Evolutionary conservation across 352 stramenopile species (phyloP).

Genomic region (Globisporangium splendens): DNA sequence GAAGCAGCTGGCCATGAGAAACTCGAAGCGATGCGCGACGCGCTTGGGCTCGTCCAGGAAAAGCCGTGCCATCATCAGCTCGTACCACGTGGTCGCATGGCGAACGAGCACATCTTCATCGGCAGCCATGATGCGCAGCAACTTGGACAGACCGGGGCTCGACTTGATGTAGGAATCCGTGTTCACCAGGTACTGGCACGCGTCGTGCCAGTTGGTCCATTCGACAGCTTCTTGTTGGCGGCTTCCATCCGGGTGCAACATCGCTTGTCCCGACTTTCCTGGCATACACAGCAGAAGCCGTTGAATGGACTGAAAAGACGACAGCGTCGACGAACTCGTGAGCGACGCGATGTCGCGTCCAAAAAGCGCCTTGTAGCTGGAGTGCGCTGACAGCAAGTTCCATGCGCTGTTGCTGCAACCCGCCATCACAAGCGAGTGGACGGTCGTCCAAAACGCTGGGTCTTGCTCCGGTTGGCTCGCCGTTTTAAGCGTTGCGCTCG

Average conservation of each 20-base stretch:
- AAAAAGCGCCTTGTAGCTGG: conserved; percentile 49
- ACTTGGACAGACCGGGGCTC: conserved; percentile 36
- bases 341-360: conserved; percentile 34
- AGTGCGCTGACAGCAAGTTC: conserved; percentile 57
- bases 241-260: conserved; percentile 7
- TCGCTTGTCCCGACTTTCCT: conserved; percentile 17
- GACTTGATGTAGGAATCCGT: conserved; percentile 50
- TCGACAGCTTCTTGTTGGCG: conserved; percentile 19
- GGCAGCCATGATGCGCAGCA: conserved; percentile 56
- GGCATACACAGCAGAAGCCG: conserved; percentile 72
- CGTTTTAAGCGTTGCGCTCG: conserved; percentile 41
- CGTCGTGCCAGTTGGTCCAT: conserved; percentile 69
- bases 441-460: conserved; percentile 55
- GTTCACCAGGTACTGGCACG: conserved; percentile 52
- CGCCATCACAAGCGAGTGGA: conserved; percentile 51
- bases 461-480: conserved; percentile 37
- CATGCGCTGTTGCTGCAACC: conserved; percentile 51
- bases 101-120: conserved; percentile 40
- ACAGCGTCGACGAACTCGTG: conserved; percentile 35
- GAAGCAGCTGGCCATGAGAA: conserved; percentile 77
- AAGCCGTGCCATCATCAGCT: conserved; percentile 77
- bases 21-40: conserved; percentile 71
- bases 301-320: conserved; percentile 56
- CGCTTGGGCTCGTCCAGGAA: conserved; percentile 75
- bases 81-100: conserved; percentile 59